These are phyloP conservation scores for Podospora didyma DNA, from an alignment of 495 filamentous ascomycete genomes.

Conservation along the genomic window DNA sequence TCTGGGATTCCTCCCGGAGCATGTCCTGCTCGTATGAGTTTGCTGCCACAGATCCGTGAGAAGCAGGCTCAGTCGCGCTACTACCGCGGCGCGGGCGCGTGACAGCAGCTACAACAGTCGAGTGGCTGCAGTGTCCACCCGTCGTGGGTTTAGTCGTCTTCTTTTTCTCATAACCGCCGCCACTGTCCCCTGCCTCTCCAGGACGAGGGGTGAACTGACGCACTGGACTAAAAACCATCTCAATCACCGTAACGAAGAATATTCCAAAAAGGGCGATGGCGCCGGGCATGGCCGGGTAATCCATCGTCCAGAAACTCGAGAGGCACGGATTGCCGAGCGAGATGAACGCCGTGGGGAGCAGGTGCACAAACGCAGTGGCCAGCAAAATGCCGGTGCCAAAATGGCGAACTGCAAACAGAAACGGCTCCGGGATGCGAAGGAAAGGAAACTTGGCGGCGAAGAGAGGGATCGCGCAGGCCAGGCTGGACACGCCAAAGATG, in stretches of 20 bases:
- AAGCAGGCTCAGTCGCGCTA: conserved; percentile 4
- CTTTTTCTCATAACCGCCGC: background rate
- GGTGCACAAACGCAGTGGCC: conserved; percentile 83
- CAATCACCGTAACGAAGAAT: conserved; percentile 66
- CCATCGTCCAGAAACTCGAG: conserved; percentile 65
- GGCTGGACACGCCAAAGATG: conserved; percentile 63
- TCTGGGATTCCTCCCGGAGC: conserved; percentile 22
- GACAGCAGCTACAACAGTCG: conserved; percentile 12
- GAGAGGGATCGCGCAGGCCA: conserved; percentile 57
- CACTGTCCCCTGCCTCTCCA: background rate
- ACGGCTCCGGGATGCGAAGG: conserved; percentile 41
- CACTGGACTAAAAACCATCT: conserved; percentile 64
- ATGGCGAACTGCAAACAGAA: conserved; percentile 71
- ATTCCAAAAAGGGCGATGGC: conserved; percentile 73
- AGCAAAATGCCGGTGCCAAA: conserved; percentile 83
- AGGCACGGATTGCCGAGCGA: conserved; percentile 79
- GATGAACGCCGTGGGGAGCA: conserved; percentile 75
- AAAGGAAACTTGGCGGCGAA: conserved; percentile 45
- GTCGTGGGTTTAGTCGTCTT: background rate
- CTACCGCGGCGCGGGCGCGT: conserved; percentile 5
- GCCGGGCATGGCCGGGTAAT: conserved; percentile 73
- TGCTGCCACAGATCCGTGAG: background rate
- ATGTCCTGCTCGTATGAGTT: conserved; percentile 13
- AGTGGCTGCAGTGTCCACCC: conserved; percentile 12
- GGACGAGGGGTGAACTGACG: conserved; percentile 25